Percentiles rank a stretch among this genome's conserved stretches.
Evolutionary conservation across 306 rosid species (phyloP).

Genomic region (Quercus aquifolioides): DNA sequence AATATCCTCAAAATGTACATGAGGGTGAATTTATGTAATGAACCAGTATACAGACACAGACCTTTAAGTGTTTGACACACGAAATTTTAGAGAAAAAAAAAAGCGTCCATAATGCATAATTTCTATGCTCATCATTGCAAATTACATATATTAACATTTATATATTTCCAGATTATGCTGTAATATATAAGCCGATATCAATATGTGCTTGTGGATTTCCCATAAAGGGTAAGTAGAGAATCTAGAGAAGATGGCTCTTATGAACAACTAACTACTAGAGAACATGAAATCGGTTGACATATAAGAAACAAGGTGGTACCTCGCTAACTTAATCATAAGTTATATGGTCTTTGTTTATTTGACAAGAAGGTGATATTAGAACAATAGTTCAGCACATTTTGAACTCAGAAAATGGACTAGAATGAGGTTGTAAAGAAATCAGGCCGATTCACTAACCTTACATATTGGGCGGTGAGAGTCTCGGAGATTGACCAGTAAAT

Average conservation of each 20-base stretch:
- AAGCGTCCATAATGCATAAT: not conserved
- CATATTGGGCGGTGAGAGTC: constrained; percentile 95
- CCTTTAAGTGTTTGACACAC: not conserved
- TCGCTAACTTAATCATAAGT: not conserved
- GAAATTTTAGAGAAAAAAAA: not conserved
- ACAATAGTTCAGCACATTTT: not conserved
- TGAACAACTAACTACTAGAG: not conserved
- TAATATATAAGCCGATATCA: not conserved
- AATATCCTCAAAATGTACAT: not conserved
- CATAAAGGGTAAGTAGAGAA: not conserved
- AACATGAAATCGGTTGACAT: not conserved
- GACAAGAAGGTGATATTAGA: not conserved
- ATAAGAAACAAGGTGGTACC: not conserved
- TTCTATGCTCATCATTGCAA: not conserved
- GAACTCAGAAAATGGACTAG: constrained; percentile 4
- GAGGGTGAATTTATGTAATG: not conserved
- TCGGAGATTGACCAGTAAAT: constrained; percentile 87
- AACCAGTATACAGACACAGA: not conserved
- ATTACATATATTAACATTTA: no score
- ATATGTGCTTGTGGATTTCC: not conserved
- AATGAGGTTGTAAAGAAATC: not conserved
- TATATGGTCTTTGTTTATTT: not conserved
- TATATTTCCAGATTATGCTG: not conserved
- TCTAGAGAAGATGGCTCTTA: not conserved
- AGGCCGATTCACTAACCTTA: constrained; percentile 50